These are phyloP conservation scores for Colletotrichum sp. DNA, from an alignment of 2,329 filamentous ascomycete genomes.

Conservation along the genomic window DNA sequence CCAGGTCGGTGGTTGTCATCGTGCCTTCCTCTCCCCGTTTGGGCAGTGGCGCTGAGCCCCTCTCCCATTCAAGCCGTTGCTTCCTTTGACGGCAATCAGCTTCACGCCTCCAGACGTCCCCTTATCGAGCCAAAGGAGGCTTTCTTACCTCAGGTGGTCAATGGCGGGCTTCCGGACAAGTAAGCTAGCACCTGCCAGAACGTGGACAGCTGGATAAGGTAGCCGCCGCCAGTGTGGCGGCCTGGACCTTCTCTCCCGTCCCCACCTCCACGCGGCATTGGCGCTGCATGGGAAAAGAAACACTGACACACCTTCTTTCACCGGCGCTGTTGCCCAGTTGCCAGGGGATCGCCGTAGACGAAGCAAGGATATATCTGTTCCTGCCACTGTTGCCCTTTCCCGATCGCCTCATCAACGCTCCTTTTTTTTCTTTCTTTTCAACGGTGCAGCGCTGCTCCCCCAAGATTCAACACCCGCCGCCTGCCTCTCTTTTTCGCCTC, in stretches of 20 bases:
- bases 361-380: slow-evolving; percentile 4
- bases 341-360: not conserved
- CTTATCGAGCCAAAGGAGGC: not conserved
- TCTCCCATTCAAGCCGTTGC: not conserved
- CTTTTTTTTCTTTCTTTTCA: not conserved
- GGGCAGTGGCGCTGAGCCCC: not conserved
- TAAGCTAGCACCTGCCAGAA: not conserved
- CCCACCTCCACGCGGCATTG: slow-evolving; percentile 10
- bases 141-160: not conserved
- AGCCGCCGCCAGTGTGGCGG: not conserved
- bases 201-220: not conserved
- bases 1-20: not conserved
- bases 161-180: not conserved
- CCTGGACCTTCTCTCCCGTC: not conserved
- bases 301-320: slow-evolving; percentile 7
- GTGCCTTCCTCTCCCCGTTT: not conserved
- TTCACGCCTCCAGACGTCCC: not conserved
- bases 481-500: not conserved
- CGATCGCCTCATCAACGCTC: not conserved
- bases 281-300: slow-evolving; percentile 12
- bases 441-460: not conserved
- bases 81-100: not conserved
- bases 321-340: not conserved
- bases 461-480: not conserved
- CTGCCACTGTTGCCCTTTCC: not conserved